Percentiles rank a stretch among this genome's conserved stretches.
Conservation (phyloP, 2,329 filamentous ascomycete genomes). For the Fusarium pseudoanthophilum region DNA sequence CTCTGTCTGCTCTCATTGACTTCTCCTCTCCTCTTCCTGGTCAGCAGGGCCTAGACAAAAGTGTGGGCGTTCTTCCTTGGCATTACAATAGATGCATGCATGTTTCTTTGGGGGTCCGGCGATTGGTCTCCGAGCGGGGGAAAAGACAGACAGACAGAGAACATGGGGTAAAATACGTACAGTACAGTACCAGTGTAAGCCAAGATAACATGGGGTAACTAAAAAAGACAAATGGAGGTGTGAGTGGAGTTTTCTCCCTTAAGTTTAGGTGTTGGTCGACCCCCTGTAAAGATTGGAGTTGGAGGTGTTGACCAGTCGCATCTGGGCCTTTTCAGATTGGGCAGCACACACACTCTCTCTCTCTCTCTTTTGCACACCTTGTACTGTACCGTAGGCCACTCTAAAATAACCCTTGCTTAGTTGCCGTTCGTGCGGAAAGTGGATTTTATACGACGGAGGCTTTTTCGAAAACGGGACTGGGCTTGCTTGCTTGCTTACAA, state of each 20-base stretch:
- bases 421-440: constrained; percentile 38
- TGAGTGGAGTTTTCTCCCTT: constrained; percentile 13
- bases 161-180: constrained; percentile 26
- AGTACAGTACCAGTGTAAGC: background rate
- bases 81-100: background rate
- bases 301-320: constrained; percentile 14
- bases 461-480: constrained; percentile 25
- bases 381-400: background rate
- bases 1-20: background rate
- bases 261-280: background rate
- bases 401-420: constrained; percentile 30
- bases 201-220: constrained; percentile 13
- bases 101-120: constrained; percentile 35
- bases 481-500: constrained; percentile 1
- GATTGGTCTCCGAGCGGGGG: constrained; percentile 35
- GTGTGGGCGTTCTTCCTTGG: constrained; percentile 15
- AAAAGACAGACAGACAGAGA: background rate
- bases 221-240: background rate
- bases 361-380: background rate
- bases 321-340: constrained; percentile 6
- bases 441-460: constrained; percentile 27
- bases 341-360: constrained; percentile 11
- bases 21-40: background rate
- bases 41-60: constrained; percentile 18
- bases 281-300: constrained; percentile 5